A percentile compares a stretch with the other conserved stretches of the same genome.
Conservation (phyloP, 2,329 filamentous ascomycete genomes). For the Ustilaginoidea virens region DNA sequence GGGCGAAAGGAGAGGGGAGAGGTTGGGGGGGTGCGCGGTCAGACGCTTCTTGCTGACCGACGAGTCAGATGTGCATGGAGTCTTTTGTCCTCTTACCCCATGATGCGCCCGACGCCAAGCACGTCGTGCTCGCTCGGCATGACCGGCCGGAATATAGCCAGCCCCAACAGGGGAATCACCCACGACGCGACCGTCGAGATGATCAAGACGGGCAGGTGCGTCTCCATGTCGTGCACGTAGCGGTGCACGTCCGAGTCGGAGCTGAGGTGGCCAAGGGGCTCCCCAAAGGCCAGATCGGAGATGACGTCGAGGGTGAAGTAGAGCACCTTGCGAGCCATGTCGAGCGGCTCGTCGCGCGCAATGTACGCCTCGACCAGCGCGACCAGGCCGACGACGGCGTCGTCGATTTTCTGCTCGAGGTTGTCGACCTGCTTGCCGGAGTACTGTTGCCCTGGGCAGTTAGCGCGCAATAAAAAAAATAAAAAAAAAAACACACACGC, state of each 20-base stretch:
- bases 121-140: conserved; percentile 24
- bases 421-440: conserved; percentile 33
- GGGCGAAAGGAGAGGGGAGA: background rate
- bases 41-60: no score
- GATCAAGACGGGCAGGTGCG: conserved; percentile 9
- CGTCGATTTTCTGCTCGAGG: conserved; percentile 23
- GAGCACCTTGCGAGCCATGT: conserved; percentile 27
- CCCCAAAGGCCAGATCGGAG: conserved; percentile 34
- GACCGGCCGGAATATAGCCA: conserved; percentile 23
- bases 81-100: conserved; percentile 23
- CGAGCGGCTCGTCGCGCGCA: conserved; percentile 4
- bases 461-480: no score
- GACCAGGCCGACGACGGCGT: conserved; percentile 5
- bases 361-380: conserved; percentile 7
- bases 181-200: conserved; percentile 8
- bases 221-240: conserved; percentile 27
- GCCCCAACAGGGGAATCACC: conserved; percentile 19
- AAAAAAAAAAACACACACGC: no score
- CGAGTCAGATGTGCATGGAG: no score
- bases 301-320: conserved; percentile 43
- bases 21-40: no score
- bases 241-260: conserved; percentile 30
- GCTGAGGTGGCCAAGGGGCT: conserved; percentile 32
- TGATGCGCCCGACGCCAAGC: conserved; percentile 23
- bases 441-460: conserved; percentile 20